A percentile compares a stretch with the other conserved stretches of the same genome.
These are phyloP conservation scores for Penicillium canariense DNA, from an alignment of 495 filamentous ascomycete species.

Conservation along the genomic window DNA sequence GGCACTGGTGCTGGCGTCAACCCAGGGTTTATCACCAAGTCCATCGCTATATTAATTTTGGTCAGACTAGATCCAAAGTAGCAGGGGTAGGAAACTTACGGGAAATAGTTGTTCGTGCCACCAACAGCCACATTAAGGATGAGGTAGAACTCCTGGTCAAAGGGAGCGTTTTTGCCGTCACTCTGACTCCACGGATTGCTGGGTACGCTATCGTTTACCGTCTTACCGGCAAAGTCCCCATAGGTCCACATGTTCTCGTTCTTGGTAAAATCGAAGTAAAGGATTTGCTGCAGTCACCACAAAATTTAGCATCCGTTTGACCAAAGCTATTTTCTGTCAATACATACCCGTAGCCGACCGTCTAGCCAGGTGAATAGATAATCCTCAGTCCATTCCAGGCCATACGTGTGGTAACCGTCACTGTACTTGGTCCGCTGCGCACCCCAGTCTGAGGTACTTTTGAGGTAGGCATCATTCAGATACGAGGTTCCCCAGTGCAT, in stretches of 20 bases:
- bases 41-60: constrained; percentile 49
- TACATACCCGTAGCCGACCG: constrained; percentile 43
- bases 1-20: constrained; percentile 56
- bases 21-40: constrained; percentile 71
- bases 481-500: constrained; percentile 67
- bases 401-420: constrained; percentile 59
- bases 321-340: background rate
- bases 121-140: constrained; percentile 82
- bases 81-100: background rate
- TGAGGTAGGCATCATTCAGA: constrained; percentile 38
- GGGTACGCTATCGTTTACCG: constrained; percentile 66
- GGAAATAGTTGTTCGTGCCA: constrained; percentile 81
- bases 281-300: constrained; percentile 60
- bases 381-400: constrained; percentile 83
- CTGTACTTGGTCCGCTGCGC: constrained; percentile 16
- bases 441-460: constrained; percentile 1
- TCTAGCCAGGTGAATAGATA: constrained; percentile 87
- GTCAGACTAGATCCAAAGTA: background rate
- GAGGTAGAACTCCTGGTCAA: constrained; percentile 79
- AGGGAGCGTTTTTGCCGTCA: constrained; percentile 58
- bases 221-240: constrained; percentile 68
- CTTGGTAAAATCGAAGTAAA: constrained; percentile 67
- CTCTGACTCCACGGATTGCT: constrained; percentile 64
- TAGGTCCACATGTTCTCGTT: constrained; percentile 66
- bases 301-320: background rate